Base-by-base conservation (phyloP, 805 yeast genomes). In the Kuraishia cidri region DNA sequence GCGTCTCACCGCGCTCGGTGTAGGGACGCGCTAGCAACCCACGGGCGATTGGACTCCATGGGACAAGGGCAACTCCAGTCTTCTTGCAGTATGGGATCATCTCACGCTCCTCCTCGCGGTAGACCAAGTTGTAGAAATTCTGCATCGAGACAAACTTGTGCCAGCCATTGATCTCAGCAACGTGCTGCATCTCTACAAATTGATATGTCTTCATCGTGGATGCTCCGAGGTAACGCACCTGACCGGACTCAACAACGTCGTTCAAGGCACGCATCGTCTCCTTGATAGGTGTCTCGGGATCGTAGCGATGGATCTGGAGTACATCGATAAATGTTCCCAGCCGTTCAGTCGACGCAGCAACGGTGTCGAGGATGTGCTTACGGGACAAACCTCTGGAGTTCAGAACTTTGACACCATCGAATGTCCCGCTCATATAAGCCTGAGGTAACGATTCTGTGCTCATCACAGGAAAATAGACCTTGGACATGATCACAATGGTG, bases 71-170 rank as follows among this genome's bases (percentile, higher is more conserved):
- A 24, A 78, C 68, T 8, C 68, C 68, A n/a, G 66, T 65, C 30
- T 55, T 58, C 14, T 67, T 53, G 39, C 79, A 72, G 48, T 57
- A 77, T 18, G 69, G 72, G 37, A 63, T 69, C 65, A 75, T 57
- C 45, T 78, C 84, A 12, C 74, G 54, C 47, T 78, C 85, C 35
- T 76, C 83, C 45, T 76, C 82, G n/a, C 85, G 58, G 41, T 70
- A 59, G 3, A 75, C 33, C 39, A 77, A 54, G 43, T 73, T 75
- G 51, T 75, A 72, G 45, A 56, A 66, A 39, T 68, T 68, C 51
- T 78, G 84, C 70, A 75, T 68, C 14, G 69, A 58, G 33, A 77
- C 61, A 40, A 78, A 78, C 46, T 72, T 74, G 39, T 60, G 58
- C 78, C 78, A 77, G 21, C 66, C 66, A 40, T 65, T 40, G 45